phyloP scores from a whole-genome alignment of 1,284 basidiomycete species.

The Cryptococcus maquisensis region DNA sequence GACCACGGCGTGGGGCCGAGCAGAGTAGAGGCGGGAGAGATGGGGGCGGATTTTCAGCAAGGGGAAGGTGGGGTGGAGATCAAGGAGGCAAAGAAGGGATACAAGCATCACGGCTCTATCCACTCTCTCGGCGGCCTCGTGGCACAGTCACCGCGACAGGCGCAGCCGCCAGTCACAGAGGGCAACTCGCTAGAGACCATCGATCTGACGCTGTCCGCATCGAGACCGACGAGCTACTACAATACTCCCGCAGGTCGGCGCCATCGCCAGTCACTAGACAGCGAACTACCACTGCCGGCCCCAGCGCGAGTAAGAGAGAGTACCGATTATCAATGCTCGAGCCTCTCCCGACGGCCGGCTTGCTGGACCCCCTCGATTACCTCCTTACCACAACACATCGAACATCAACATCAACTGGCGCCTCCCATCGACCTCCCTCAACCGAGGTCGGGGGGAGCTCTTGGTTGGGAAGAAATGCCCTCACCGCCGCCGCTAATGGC shows the following conservation, averaged over 20 bases:
- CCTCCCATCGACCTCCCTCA: neutral
- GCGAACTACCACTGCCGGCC: neutral
- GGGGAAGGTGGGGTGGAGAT: constrained; percentile 15
- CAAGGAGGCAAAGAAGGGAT: neutral
- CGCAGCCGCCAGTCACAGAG: neutral
- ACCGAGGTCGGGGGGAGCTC: neutral
- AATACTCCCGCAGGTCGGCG: neutral
- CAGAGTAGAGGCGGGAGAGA: neutral
- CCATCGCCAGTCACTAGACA: neutral
- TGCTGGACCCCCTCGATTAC: constrained; percentile 20
- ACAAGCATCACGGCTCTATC: neutral
- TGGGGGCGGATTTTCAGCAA: constrained; percentile 13
- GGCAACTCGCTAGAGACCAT: constrained; percentile 3
- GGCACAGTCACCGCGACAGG: neutral
- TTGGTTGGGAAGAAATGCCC: neutral
- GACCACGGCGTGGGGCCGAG: neutral
- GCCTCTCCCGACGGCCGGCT: constrained; percentile 17
- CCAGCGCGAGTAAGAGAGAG: neutral
- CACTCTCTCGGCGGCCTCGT: neutral
- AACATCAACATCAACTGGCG: constrained; percentile 1
- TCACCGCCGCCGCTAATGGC: neutral
- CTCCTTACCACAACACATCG: constrained; percentile 9
- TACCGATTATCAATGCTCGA: constrained; percentile 14
- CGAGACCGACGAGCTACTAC: constrained; percentile 5
- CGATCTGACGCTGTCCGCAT: constrained; percentile 9